phyloP scores from a whole-genome alignment of 371 early-diverging fungal genomes.

The Actinomortierella ambigua region DNA sequence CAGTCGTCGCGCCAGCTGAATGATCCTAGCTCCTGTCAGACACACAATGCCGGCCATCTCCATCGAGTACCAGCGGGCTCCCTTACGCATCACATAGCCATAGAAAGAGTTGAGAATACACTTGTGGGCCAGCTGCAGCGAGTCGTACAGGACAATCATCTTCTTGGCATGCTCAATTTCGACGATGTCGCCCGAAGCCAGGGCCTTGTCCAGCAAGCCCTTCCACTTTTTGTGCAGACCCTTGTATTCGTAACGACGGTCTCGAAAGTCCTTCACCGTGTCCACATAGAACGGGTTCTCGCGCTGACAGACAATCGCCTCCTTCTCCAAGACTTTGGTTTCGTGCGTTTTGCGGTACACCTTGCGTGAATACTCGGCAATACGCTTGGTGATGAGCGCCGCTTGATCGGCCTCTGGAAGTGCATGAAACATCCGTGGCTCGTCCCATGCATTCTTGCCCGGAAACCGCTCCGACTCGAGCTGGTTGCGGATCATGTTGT shows the following conservation, averaged over 20 bases:
- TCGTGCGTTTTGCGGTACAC: conserved; percentile 88
- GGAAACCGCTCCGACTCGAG: conserved; percentile 85
- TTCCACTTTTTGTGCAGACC: conserved; percentile 92
- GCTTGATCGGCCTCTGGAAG: conserved; percentile 72
- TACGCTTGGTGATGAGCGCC: conserved; percentile 76
- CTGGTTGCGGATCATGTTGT: conserved; percentile 90
- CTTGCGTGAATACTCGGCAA: conserved; percentile 89
- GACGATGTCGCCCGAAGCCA: conserved; percentile 66
- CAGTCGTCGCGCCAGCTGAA: conserved; percentile 93
- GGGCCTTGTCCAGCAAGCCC: conserved; percentile 78
- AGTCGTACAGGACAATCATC: conserved; percentile 96
- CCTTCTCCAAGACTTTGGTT: conserved; percentile 79
- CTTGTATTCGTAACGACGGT: conserved; percentile 99
- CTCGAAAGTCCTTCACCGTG: conserved; percentile 97
- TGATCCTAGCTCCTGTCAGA: conserved; percentile 96
- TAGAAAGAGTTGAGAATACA: conserved; percentile 99
- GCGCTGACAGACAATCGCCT: conserved; percentile 96
- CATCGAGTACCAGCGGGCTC: conserved; percentile 99
- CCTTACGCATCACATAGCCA: conserved; percentile 99
- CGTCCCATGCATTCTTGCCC: conserved; percentile 58
- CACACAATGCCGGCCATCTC: conserved; percentile 99
- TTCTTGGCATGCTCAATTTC: conserved; percentile 88
- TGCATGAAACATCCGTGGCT: conserved; percentile 70
- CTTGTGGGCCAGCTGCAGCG: conserved; percentile 99
- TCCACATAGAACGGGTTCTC: conserved; percentile 99